Percentiles rank a stretch among this genome's conserved stretches.
phyloP scores from a whole-genome alignment of 2,329 filamentous ascomycete species.

The Bipolaris oryzae region DNA sequence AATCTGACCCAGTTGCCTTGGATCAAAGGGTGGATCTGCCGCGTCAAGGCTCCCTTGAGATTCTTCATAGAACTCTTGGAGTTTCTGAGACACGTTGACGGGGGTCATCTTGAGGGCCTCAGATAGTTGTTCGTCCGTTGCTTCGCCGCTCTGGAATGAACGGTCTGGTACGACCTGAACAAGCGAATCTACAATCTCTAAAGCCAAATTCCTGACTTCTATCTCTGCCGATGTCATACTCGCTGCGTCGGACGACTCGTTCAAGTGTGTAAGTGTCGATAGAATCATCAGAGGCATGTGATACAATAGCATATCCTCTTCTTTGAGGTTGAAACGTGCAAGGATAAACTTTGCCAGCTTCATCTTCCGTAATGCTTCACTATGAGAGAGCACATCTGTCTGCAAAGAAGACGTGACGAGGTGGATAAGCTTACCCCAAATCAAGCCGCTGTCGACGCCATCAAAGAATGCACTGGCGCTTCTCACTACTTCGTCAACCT shows the following conservation, averaged over 20 bases:
- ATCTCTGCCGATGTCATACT: constrained; percentile 11
- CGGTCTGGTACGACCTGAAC: constrained; percentile 47
- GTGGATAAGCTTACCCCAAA: constrained; percentile 81
- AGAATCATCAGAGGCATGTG: constrained; percentile 80
- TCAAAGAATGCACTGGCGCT: constrained; percentile 98
- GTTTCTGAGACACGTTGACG: constrained; percentile 23
- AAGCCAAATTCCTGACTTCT: constrained; percentile 33
- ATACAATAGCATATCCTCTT: constrained; percentile 91
- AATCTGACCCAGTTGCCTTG: constrained; percentile 34
- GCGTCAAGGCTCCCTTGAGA: constrained; percentile 45
- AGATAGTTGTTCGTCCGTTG: constrained; percentile 14
- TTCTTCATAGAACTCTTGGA: constrained; percentile 45
- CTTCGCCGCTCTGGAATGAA: constrained; percentile 28
- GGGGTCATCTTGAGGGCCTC: constrained; percentile 10
- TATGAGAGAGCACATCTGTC: constrained; percentile 56
- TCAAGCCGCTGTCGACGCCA: constrained; percentile 90
- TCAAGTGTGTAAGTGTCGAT: constrained; percentile 62
- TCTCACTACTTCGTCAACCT: constrained; percentile 84
- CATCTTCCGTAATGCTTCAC: constrained; percentile 65
- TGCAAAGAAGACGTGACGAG: constrained; percentile 62
- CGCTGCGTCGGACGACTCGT: constrained; percentile 34
- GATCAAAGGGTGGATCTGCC: constrained; percentile 36
- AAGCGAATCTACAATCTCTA: constrained; percentile 48
- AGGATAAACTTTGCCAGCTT: constrained; percentile 81
- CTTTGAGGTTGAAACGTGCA: constrained; percentile 85